Conservation (phyloP, 371 early-diverging fungal genomes). For the Zychaea mexicana region DNA sequence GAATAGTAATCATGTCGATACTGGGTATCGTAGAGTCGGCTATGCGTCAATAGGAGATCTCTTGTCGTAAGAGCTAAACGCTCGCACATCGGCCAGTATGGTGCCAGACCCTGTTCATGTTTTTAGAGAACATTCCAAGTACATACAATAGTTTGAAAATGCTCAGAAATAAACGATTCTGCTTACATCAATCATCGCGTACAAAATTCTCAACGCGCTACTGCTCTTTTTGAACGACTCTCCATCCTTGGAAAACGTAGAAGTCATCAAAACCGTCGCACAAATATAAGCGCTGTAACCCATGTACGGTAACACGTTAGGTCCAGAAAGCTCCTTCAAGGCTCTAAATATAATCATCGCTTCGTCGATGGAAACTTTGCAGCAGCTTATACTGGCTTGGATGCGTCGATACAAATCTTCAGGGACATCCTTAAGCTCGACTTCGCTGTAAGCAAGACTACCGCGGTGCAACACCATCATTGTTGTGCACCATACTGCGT, state of each 20-base stretch:
- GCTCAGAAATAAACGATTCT: neutral
- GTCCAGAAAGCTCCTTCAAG: slow-evolving; percentile 34
- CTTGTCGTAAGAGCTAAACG: slow-evolving; percentile 36
- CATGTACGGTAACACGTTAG: slow-evolving; percentile 42
- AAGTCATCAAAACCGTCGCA: slow-evolving; percentile 48
- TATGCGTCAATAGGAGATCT: slow-evolving; percentile 38
- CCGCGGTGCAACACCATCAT: slow-evolving; percentile 43
- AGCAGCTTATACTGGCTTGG: slow-evolving; percentile 26
- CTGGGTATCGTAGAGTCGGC: slow-evolving; percentile 31
- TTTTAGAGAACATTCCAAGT: too few relatives aligned
- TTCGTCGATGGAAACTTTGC: slow-evolving; percentile 32
- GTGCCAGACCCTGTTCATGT: slow-evolving; percentile 1
- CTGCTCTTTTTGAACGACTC: slow-evolving; percentile 32
- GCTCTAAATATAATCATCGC: slow-evolving; percentile 35
- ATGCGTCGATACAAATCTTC: slow-evolving; percentile 22
- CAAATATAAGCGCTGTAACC: slow-evolving; percentile 48
- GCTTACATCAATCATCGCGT: slow-evolving; percentile 20
- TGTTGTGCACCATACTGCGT: slow-evolving; percentile 40
- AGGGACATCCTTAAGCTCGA: slow-evolving; percentile 17
- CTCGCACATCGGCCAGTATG: slow-evolving; percentile 50
- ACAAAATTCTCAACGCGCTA: slow-evolving; percentile 25
- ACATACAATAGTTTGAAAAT: too few relatives aligned
- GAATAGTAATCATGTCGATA: slow-evolving; percentile 6
- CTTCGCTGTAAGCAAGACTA: slow-evolving; percentile 40
- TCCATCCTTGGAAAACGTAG: slow-evolving; percentile 35